Evolutionary conservation across 805 yeast genomes (phyloP), one percentile per base, ranked within the genome.

Genomic region (Kluyveromyces aestuarii): DNA sequence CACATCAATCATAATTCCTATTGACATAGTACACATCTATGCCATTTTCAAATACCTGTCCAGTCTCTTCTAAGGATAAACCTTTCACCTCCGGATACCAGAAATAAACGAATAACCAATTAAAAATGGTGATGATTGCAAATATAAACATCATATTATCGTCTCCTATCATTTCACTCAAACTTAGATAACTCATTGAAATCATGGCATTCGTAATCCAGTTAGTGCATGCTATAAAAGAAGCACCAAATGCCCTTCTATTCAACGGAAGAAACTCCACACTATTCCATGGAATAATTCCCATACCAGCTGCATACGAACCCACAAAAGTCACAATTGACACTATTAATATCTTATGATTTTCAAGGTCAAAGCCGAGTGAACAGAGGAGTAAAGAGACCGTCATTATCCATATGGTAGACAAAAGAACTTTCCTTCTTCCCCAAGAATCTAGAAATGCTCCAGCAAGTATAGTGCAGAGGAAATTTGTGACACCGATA

Each of bases 401-500:
- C 1, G 68, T 56, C 71, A 72, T 69, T 6, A 72, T 54, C 70
- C 72, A 67, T 10, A 70, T 62, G 0, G 75, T 71, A 33, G 56
- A 48, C 47, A 80, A 60, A 27, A 80, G 64, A 60, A 77, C 71
- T 5, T 56, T 39, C 41, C 74, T 58, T 52, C 69, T 71, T 13
- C 86, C 86, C 50, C 76, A 55, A 39, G 62, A 60, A 55, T 80
- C 85, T 47, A 80, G 73, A 36, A 69, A 69, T 40, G 55, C 66
- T 52, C 79, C 67, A 10, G 82, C 80, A 14, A 75, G 72, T 48
- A 77, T 71, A 1, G 84, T 80, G 43, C 80, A 79, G 3, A 67
- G 53, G 54, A 79, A 79, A 58, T 80, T 80, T 25, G 79, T 76
- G 16, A 72, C 58, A 47, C 84, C 82, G 43, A 80, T 72, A 19